phyloP scores from a whole-genome alignment of 2,329 filamentous ascomycete genomes.

The Cladosporium sphaerospermum region DNA sequence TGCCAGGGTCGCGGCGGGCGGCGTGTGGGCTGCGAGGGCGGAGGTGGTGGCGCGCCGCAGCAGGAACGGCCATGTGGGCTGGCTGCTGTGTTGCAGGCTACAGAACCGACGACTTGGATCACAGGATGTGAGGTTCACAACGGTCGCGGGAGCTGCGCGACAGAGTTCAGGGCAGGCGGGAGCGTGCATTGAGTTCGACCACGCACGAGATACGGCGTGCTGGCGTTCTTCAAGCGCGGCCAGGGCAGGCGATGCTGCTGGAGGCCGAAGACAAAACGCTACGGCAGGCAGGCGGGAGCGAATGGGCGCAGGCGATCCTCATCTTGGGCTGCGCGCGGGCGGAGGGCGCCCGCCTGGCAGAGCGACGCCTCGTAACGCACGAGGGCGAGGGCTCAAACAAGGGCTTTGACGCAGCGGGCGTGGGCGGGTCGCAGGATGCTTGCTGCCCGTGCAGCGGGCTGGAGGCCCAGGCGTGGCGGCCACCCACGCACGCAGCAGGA shows the following conservation, averaged over 20 bases:
- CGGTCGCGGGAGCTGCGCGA: slow-evolving; percentile 6
- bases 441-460: slow-evolving; percentile 8
- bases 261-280: neutral
- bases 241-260: neutral
- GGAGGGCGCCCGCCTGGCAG: neutral
- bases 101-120: slow-evolving; percentile 9
- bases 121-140: slow-evolving; percentile 11
- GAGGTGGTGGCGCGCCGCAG: neutral
- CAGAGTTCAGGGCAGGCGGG: slow-evolving; percentile 10
- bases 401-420: neutral
- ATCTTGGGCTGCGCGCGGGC: neutral
- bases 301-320: slow-evolving; percentile 1
- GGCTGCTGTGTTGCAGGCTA: slow-evolving; percentile 1
- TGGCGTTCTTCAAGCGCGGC: slow-evolving; percentile 5
- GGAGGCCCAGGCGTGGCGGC: neutral
- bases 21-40: neutral
- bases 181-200: slow-evolving; percentile 11
- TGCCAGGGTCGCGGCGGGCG: no score
- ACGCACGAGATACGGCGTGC: neutral
- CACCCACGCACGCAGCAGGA: neutral
- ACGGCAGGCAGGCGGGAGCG: neutral
- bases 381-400: neutral
- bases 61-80: slow-evolving; percentile 7
- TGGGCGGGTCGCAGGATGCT: neutral
- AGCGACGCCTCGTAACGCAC: neutral